A percentile compares a stretch with the other conserved stretches of the same genome.
phyloP scores from a whole-genome alignment of 179 eudicot species.

The Beta macrorhiza region DNA sequence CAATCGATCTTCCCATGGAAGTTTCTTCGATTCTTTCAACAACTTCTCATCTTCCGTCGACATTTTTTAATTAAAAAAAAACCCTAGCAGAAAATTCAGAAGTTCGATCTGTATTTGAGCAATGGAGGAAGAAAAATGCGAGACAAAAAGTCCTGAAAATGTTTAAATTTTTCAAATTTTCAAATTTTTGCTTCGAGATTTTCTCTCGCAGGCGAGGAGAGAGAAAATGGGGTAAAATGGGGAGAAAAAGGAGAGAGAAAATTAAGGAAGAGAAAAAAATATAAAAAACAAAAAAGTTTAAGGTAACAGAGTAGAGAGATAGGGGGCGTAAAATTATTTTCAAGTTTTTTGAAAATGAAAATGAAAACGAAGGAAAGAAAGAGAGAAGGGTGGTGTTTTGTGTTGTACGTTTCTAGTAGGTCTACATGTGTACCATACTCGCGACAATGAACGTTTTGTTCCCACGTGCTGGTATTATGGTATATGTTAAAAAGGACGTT shows the following conservation, averaged over 20 bases:
- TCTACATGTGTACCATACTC: conserved; percentile 3
- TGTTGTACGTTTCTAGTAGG: neutral
- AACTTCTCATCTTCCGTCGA: conserved; percentile 85
- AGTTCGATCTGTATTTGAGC: conserved; percentile 19
- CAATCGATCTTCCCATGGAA: conserved; percentile 98
- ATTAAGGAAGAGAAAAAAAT: neutral
- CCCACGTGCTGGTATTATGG: neutral
- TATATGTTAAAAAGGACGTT: neutral
- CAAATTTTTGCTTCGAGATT: neutral
- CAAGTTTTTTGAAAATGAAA: neutral
- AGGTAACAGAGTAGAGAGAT: neutral
- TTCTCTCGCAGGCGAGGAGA: neutral
- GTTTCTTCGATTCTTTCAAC: conserved; percentile 94
- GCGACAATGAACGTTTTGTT: neutral
- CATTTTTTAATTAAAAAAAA: conserved; percentile 17
- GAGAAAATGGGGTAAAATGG: neutral
- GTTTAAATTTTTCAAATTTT: neutral
- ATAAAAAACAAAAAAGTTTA: neutral
- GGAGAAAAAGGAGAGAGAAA: neutral
- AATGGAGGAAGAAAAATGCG: neutral
- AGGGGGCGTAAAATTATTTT: neutral
- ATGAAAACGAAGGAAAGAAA: neutral
- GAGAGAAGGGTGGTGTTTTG: conserved; percentile 15
- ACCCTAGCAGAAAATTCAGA: neutral
- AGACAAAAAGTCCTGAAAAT: neutral